phyloP scores from a whole-genome alignment of 2,329 filamentous ascomycete species.

The Rhexocercosporidium sp. region DNA sequence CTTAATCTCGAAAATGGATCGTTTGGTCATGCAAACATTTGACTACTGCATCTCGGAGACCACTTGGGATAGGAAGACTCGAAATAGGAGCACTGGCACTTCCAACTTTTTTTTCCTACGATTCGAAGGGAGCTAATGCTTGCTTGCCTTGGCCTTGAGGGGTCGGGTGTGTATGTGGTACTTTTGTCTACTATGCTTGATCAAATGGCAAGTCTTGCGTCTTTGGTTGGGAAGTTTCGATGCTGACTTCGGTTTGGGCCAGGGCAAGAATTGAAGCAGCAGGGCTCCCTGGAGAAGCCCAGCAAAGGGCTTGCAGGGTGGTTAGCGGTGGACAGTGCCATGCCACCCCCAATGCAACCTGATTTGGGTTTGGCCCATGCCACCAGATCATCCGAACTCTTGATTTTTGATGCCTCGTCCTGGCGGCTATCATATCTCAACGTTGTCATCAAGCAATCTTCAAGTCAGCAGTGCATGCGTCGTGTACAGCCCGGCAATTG shows the following conservation, averaged over 20 bases:
- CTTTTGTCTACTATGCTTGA: background rate
- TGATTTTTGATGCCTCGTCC: conserved; percentile 3
- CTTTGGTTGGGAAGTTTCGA: too few species aligned
- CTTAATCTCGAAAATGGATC: background rate
- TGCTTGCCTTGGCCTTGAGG: background rate
- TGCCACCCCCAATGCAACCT: conserved; percentile 5
- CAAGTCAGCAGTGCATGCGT: background rate
- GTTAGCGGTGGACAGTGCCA: conserved; percentile 6
- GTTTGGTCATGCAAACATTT: background rate
- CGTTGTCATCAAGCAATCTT: background rate
- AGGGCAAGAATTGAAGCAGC: background rate
- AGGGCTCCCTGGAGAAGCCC: background rate
- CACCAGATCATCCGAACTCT: conserved; percentile 11
- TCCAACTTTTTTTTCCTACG: background rate
- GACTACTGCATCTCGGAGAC: background rate
- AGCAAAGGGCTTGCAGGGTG: background rate
- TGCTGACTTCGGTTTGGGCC: background rate
- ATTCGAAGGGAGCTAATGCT: background rate
- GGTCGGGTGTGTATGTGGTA: background rate
- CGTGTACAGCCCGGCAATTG: background rate
- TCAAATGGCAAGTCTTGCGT: background rate
- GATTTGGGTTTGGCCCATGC: background rate
- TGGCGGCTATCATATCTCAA: conserved; percentile 4
- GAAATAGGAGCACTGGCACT: background rate
- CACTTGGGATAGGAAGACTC: background rate